These are phyloP conservation scores for Pythium scleroteichum DNA, from an alignment of 352 stramenopile species.

Conservation along the genomic window DNA sequence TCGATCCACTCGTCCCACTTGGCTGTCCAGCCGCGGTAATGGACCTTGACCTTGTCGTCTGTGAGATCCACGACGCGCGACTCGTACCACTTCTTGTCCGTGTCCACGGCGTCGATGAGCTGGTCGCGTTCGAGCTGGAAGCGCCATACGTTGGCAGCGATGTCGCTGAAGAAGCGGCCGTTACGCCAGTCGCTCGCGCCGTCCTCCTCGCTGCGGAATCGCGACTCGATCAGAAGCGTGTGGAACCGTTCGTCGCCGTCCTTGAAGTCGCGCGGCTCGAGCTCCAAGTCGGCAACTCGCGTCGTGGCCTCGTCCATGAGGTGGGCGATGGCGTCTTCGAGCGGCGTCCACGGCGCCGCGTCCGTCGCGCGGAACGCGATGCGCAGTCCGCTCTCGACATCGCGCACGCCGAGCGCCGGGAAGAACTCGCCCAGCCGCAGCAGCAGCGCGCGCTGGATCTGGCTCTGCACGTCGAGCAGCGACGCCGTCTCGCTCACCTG, in stretches of 20 bases:
- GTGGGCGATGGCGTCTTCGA: constrained; percentile 30
- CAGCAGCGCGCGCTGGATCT: constrained; percentile 44
- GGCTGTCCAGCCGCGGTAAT: constrained; percentile 96
- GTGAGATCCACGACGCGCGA: constrained; percentile 46
- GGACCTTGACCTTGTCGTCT: constrained; percentile 70
- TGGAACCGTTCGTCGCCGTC: constrained; percentile 61
- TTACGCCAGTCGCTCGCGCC: constrained; percentile 43
- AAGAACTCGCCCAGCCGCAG: constrained; percentile 41
- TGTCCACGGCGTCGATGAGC: constrained; percentile 76
- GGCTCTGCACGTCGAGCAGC: constrained; percentile 44
- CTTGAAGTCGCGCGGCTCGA: constrained; percentile 58
- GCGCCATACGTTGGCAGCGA: constrained; percentile 61
- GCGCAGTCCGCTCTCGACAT: constrained; percentile 38
- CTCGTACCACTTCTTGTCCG: constrained; percentile 78
- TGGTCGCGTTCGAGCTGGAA: constrained; percentile 53
- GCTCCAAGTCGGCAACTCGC: constrained; percentile 47
- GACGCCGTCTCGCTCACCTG: constrained; percentile 36
- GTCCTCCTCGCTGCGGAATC: neutral
- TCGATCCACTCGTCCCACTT: constrained; percentile 98
- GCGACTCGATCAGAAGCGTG: constrained; percentile 59
- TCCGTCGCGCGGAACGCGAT: constrained; percentile 53
- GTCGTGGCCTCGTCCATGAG: constrained; percentile 17
- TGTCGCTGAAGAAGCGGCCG: constrained; percentile 61
- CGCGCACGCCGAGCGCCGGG: constrained; percentile 31
- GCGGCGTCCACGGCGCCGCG: constrained; percentile 38